Evolutionary conservation across 1,139 yeast genomes (phyloP).

Genomic region (Kluyveromyces marxianus): DNA sequence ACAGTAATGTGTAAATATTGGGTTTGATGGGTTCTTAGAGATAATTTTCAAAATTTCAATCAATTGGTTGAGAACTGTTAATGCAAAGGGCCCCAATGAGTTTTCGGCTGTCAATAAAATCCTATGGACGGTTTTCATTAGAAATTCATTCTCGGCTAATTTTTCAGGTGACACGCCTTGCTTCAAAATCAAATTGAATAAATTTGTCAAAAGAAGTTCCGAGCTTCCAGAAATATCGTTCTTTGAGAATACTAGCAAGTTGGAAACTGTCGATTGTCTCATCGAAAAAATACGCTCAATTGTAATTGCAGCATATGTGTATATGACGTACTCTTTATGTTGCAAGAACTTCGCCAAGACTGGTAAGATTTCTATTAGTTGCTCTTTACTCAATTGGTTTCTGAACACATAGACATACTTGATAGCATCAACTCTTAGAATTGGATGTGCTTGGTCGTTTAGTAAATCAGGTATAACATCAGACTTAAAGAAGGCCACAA

Average conservation of each 20-base stretch:
- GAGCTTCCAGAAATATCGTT: constrained; percentile 56
- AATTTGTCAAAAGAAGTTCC: constrained; percentile 48
- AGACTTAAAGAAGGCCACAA: constrained; percentile 72
- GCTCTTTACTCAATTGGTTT: constrained; percentile 85
- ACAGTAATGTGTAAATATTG: constrained; percentile 81
- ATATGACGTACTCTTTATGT: constrained; percentile 66
- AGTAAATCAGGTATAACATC: constrained; percentile 79
- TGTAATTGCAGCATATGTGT: constrained; percentile 89
- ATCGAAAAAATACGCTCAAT: constrained; percentile 81
- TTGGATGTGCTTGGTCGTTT: constrained; percentile 48
- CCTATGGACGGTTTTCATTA: constrained; percentile 85
- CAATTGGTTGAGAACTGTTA: constrained; percentile 52
- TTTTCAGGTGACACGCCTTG: constrained; percentile 72
- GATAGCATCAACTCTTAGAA: constrained; percentile 85
- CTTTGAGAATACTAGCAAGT: constrained; percentile 57
- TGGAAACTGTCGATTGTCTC: constrained; percentile 46
- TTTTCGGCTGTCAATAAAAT: constrained; percentile 72
- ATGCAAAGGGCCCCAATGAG: constrained; percentile 37
- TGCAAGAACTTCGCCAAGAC: constrained; percentile 61
- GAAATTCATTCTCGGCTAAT: constrained; percentile 88
- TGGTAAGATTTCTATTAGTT: constrained; percentile 74
- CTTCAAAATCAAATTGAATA: constrained; percentile 58
- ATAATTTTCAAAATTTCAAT: constrained; percentile 62
- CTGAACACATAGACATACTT: constrained; percentile 85
- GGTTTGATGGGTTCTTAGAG: constrained; percentile 88